Evolutionary conservation across 2,329 filamentous ascomycete genomes (phyloP), one percentile per base, ranked within the genome.

Genomic region (Pseudogymnoascus sp.): DNA sequence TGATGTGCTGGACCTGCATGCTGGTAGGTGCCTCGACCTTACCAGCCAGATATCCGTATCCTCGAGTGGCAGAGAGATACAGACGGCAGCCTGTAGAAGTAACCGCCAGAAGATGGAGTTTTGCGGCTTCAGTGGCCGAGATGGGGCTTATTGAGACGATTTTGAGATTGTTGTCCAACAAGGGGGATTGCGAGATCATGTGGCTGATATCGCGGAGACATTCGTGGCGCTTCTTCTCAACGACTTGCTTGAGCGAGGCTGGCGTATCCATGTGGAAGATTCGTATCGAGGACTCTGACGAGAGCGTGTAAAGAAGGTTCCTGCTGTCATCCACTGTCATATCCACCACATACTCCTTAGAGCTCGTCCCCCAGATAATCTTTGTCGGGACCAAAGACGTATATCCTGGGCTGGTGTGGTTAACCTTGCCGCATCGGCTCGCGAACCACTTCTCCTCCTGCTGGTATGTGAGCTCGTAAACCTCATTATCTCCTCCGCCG

Each of bases 361-460:
- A 70, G 75, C 78, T 79, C 65, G 79, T 75, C 18, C 77, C 73
- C 80, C 82, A 84, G 63, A 86, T 75, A 1, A 28, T 25, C 46
- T 2, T 77, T 72, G n/a, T 77, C 0, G 85, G 84, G 2, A 91
- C 78, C 2, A 89, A 81, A 9, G 84, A 87, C 63, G 83, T 82
- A 79, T 90, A 88, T 36, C 88, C 87, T 3, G 84, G 86, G 73
- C 84, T 88, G 59, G 88, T 93, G 74, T 97, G 95, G 73, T 96
- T 96, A 66, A 93, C 87, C 76, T 93, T 96, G 65, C 88, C 87
- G 73, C 91, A 96, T 68, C 89, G 85, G 75, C 87, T 92, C 62
- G 90, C 88, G 73, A 99, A 99, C 95, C 95, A 99, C 69, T 90
- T 89, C 76, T 99, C 95, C 75, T 97, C 92, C 72, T 96, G 92